Percentiles rank a stretch among this genome's conserved stretches.
These are phyloP conservation scores for Hamamelis virginiana DNA, from an alignment of 164 flowering plant genomes.

Conservation along the genomic window DNA sequence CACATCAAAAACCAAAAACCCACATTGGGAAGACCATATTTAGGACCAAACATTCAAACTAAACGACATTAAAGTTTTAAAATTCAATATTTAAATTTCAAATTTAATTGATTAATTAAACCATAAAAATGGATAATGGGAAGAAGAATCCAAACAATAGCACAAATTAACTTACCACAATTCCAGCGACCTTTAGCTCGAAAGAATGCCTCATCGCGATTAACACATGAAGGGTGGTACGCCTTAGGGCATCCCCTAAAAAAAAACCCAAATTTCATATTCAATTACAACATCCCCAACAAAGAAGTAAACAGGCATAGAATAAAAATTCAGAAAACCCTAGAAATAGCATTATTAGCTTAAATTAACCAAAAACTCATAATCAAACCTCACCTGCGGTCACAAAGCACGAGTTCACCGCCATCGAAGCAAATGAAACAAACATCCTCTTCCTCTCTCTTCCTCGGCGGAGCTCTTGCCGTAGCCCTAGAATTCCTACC, in stretches of 20 bases:
- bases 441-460: constrained; percentile 63
- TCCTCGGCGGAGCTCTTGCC: constrained; percentile 23
- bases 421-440: constrained; percentile 94
- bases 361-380: neutral
- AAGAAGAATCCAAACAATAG: neutral
- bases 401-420: constrained; percentile 92
- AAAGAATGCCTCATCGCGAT: constrained; percentile 89
- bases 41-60: neutral
- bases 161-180: constrained; percentile 61
- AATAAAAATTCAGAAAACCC: constrained; percentile 2
- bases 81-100: neutral
- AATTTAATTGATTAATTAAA: no score
- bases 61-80: neutral
- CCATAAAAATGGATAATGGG: neutral
- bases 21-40: neutral
- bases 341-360: neutral
- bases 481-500: constrained; percentile 26
- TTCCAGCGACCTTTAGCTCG: constrained; percentile 86
- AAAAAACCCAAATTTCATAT: constrained; percentile 8
- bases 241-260: constrained; percentile 94
- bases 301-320: neutral
- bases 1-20: neutral
- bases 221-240: constrained; percentile 87
- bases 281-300: neutral
- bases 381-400: constrained; percentile 59